Conservation (phyloP, 768 basidiomycete genomes). For the Rhizopogon roseolus region DNA sequence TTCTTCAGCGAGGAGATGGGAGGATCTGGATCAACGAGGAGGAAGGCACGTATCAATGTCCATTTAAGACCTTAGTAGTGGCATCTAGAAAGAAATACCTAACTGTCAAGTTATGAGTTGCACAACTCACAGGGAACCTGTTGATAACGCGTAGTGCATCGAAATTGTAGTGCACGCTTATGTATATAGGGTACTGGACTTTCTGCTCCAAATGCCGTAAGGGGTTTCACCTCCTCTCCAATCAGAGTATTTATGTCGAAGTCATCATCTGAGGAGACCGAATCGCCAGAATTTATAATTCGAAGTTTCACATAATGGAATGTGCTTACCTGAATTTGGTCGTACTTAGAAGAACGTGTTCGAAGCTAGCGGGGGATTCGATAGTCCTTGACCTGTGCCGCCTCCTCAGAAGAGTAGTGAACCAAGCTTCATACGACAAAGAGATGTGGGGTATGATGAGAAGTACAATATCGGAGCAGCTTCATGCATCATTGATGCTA, state of each 20-base stretch:
- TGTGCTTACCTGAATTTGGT: too few relatives aligned
- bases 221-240: constrained; percentile 35
- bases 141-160: too few relatives aligned
- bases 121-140: too few relatives aligned
- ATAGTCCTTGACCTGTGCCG: constrained; percentile 1
- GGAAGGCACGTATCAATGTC: constrained; percentile 74
- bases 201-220: constrained; percentile 16
- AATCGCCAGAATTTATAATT: too few relatives aligned
- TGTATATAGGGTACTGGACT: constrained; percentile 4
- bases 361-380: too few relatives aligned
- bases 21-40: constrained; percentile 73
- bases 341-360: too few relatives aligned
- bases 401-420: constrained; percentile 1
- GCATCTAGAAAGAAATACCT: constrained; percentile 39
- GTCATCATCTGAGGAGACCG: constrained; percentile 38
- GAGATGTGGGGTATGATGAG: constrained; percentile 70
- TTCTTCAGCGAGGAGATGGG: constrained; percentile 56
- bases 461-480: constrained; percentile 7
- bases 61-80: constrained; percentile 66
- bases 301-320: too few relatives aligned
- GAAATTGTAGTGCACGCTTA: too few relatives aligned
- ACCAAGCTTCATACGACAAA: constrained; percentile 24
- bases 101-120: too few relatives aligned
- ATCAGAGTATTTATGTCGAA: constrained; percentile 51
- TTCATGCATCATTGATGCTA: constrained; percentile 12